Percentiles rank a stretch among this genome's conserved stretches.
phyloP scores from a whole-genome alignment of 768 basidiomycete genomes.

The Termitomyces sp. region DNA sequence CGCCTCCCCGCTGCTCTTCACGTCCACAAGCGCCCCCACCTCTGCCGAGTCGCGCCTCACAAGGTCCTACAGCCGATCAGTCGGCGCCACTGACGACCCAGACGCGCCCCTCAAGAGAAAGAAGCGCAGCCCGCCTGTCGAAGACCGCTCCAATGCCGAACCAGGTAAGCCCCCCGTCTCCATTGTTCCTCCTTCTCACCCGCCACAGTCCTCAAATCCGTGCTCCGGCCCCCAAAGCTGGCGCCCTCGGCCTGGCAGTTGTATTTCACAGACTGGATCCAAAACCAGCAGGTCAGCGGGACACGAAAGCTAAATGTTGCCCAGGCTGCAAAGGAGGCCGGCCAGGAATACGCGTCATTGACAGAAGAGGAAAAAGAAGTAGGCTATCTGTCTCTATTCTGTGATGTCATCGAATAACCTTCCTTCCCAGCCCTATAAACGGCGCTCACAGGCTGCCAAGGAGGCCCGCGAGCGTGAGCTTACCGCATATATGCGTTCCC shows the following conservation, averaged over 20 bases:
- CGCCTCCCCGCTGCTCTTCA: constrained; percentile 55
- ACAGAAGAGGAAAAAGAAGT: constrained; percentile 84
- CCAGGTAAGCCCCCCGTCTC: constrained; percentile 35
- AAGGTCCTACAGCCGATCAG: constrained; percentile 62
- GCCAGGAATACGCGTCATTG: constrained; percentile 81
- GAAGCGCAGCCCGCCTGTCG: constrained; percentile 38
- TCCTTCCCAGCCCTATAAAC: constrained; percentile 70
- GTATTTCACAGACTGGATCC: constrained; percentile 95
- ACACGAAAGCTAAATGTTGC: constrained; percentile 91
- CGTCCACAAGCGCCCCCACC: constrained; percentile 70
- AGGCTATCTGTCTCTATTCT: constrained; percentile 13
- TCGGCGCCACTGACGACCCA: constrained; percentile 58
- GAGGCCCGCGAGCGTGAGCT: constrained; percentile 82
- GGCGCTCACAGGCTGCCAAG: constrained; percentile 81
- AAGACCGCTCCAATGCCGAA: constrained; percentile 38
- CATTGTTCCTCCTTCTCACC: background rate
- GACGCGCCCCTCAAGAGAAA: constrained; percentile 75
- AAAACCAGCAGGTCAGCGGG: constrained; percentile 75
- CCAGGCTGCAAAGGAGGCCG: constrained; percentile 93
- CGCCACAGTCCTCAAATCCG: constrained; percentile 64
- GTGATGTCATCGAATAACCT: constrained; percentile 31
- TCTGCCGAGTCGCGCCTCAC: constrained; percentile 44
- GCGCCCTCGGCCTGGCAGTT: constrained; percentile 96
- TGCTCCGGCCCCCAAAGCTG: constrained; percentile 83
- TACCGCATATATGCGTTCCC: constrained; percentile 78